These are phyloP conservation scores for Trifolium repens DNA, from an alignment of 306 rosid genomes.

Conservation along the genomic window DNA sequence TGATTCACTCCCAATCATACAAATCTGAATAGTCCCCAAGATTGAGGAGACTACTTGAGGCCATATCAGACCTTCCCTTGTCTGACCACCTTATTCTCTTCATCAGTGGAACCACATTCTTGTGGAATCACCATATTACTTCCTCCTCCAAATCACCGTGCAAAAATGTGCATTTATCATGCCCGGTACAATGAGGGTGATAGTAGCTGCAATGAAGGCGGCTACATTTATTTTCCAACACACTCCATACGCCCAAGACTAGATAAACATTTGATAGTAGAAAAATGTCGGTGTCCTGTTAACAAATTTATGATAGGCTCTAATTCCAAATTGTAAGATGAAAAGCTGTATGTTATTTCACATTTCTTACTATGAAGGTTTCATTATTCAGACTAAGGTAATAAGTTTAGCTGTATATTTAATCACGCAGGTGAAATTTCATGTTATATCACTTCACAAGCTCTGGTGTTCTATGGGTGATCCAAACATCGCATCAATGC, in stretches of 20 bases:
- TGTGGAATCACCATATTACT: not conserved
- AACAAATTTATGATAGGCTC: not conserved
- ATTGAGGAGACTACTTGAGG: not conserved
- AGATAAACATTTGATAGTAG: not conserved
- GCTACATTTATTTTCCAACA: not conserved
- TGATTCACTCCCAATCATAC: not conserved
- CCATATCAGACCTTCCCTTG: not conserved
- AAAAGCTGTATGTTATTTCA: not conserved
- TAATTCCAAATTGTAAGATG: not conserved
- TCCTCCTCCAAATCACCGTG: not conserved
- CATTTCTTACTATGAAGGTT: not conserved
- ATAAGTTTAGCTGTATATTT: slow-evolving; percentile 21
- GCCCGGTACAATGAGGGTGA: not conserved
- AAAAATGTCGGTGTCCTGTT: not conserved
- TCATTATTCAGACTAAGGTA: not conserved
- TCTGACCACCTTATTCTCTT: not conserved
- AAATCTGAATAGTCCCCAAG: not conserved
- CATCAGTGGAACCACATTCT: not conserved
- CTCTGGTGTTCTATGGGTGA: slow-evolving; percentile 55
- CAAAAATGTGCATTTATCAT: not conserved
- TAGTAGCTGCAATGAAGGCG: not conserved
- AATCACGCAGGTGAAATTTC: slow-evolving; percentile 75
- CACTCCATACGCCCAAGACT: not conserved
- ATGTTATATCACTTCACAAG: slow-evolving; percentile 73
- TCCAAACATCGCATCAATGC: slow-evolving; percentile 70